phyloP scores from a whole-genome alignment of 2,329 filamentous ascomycete genomes.

The Aspergillus tamarii region DNA sequence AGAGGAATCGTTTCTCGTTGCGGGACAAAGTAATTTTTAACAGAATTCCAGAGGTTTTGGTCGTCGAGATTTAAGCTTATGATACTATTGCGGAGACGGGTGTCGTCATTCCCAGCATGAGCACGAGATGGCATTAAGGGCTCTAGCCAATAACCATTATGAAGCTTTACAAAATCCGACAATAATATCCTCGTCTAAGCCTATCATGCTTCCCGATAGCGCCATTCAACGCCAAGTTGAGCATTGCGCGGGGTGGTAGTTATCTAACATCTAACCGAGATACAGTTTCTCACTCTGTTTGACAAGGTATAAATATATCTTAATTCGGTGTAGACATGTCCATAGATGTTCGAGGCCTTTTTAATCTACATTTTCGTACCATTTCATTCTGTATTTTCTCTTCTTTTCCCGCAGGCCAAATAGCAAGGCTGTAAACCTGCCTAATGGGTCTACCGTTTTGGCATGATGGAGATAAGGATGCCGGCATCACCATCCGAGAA shows the following conservation, averaged over 20 bases:
- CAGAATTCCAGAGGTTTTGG: not conserved
- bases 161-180: not conserved
- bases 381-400: not conserved
- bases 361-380: not conserved
- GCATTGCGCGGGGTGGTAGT: not conserved
- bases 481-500: not conserved
- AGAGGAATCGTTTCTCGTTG: not conserved
- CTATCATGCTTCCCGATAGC: not conserved
- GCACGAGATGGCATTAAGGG: not conserved
- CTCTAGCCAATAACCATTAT: not conserved
- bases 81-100: conserved; percentile 3
- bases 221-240: not conserved
- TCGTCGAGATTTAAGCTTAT: not conserved
- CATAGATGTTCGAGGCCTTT: not conserved
- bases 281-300: no score
- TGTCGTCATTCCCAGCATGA: not conserved
- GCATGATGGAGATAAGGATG: not conserved
- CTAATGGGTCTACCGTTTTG: not conserved
- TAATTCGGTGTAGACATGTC: not conserved
- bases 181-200: not conserved
- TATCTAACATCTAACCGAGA: not conserved
- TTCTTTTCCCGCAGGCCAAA: not conserved
- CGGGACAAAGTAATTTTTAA: not conserved
- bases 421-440: not conserved
- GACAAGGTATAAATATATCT: not conserved